Percentiles rank a stretch among this genome's conserved stretches.
These are phyloP conservation scores for Metarhizium humberi DNA, from an alignment of 2,329 filamentous ascomycete genomes.

Conservation along the genomic window DNA sequence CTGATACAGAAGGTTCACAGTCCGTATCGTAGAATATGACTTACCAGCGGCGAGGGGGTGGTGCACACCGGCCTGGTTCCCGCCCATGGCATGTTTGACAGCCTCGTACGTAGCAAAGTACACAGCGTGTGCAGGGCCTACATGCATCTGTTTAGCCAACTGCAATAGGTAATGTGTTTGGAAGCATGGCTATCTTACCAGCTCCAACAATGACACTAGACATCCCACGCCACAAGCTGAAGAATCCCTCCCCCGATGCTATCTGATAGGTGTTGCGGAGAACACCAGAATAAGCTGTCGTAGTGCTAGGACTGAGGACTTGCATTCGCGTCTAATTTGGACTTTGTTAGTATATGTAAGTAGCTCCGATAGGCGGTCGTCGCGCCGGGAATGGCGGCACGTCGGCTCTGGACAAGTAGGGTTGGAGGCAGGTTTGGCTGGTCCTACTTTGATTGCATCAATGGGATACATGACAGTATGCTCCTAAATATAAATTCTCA, in stretches of 20 bases:
- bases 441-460: slow-evolving; percentile 83
- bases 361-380: neutral
- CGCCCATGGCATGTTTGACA: slow-evolving; percentile 92
- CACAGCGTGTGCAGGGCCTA: slow-evolving; percentile 91
- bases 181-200: slow-evolving; percentile 45
- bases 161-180: slow-evolving; percentile 6
- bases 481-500: slow-evolving; percentile 49
- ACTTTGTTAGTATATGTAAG: slow-evolving; percentile 9
- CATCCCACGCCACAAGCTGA: slow-evolving; percentile 92
- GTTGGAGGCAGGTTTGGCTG: neutral
- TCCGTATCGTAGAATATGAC: slow-evolving; percentile 13
- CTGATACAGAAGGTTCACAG: neutral
- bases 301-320: slow-evolving; percentile 75
- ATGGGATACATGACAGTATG: slow-evolving; percentile 99
- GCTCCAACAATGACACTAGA: slow-evolving; percentile 94
- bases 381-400: neutral
- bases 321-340: slow-evolving; percentile 83
- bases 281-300: slow-evolving; percentile 79
- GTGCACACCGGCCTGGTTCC: slow-evolving; percentile 78
- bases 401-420: neutral
- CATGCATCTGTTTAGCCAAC: neutral
- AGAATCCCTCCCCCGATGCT: slow-evolving; percentile 76
- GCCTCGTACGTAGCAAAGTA: slow-evolving; percentile 98
- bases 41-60: slow-evolving; percentile 88
- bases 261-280: slow-evolving; percentile 90